Percentiles rank a stretch among this genome's conserved stretches.
phyloP scores from a whole-genome alignment of 768 basidiomycete species.

The Serendipita vermifera region DNA sequence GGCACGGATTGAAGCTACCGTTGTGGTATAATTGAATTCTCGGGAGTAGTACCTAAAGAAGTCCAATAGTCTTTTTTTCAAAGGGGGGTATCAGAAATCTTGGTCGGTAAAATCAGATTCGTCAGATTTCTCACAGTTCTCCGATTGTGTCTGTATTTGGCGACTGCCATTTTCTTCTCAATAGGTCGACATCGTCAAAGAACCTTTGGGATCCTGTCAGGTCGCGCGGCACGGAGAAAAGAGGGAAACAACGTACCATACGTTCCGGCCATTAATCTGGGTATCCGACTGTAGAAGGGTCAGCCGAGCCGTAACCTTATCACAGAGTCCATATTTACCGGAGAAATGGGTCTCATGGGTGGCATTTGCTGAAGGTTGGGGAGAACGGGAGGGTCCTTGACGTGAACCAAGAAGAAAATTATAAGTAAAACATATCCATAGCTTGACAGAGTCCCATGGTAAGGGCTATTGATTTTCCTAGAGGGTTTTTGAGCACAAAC shows the following conservation, averaged over 20 bases:
- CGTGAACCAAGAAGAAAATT: slow-evolving; percentile 94
- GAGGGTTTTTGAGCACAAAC: neutral
- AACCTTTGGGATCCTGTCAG: slow-evolving; percentile 40
- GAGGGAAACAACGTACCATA: slow-evolving; percentile 39
- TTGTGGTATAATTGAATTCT: slow-evolving; percentile 83
- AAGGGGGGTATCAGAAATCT: too few species aligned
- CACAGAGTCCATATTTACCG: slow-evolving; percentile 30
- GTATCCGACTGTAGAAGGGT: slow-evolving; percentile 49
- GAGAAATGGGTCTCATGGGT: slow-evolving; percentile 72
- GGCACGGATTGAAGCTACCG: slow-evolving; percentile 81
- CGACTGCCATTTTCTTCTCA: slow-evolving; percentile 89
- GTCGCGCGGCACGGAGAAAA: slow-evolving; percentile 15
- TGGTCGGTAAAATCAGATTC: neutral
- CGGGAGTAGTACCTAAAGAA: slow-evolving; percentile 95
- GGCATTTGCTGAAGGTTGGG: slow-evolving; percentile 95
- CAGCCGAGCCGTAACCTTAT: slow-evolving; percentile 14
- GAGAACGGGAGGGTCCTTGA: slow-evolving; percentile 92
- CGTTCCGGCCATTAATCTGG: slow-evolving; percentile 67
- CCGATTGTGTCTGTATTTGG: slow-evolving; percentile 85
- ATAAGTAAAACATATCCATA: slow-evolving; percentile 97
- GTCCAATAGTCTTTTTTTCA: slow-evolving; percentile 63
- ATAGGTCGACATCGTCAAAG: slow-evolving; percentile 91
- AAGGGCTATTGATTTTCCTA: slow-evolving; percentile 97
- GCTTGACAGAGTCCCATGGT: slow-evolving; percentile 89
- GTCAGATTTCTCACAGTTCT: slow-evolving; percentile 54